Percentiles rank a stretch among this genome's conserved stretches.
Conservation (phyloP, 208 protist genomes). For the Leishmania turanica region DNA sequence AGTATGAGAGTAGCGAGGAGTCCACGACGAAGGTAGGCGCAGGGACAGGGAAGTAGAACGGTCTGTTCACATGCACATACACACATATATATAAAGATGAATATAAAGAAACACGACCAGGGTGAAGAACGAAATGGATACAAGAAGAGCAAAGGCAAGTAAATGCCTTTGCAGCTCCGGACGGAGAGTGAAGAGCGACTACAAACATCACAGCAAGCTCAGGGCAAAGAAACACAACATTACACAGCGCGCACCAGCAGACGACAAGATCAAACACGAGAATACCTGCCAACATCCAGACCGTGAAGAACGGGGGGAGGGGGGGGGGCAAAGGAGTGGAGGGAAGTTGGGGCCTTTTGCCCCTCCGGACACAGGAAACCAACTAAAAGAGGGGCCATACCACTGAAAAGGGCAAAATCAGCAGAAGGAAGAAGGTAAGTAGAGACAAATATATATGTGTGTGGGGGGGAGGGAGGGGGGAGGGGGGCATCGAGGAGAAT, state of each 20-base stretch:
- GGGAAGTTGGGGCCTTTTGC: not conserved
- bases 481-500: not conserved
- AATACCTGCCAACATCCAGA: not conserved
- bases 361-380: not conserved
- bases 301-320: not conserved
- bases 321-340: not conserved
- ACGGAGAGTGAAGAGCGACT: not conserved
- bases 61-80: not conserved
- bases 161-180: not conserved
- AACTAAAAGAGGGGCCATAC: not conserved
- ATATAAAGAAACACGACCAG: not conserved
- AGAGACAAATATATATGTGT: not conserved
- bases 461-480: no score
- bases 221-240: not conserved
- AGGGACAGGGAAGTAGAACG: not conserved
- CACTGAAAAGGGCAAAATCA: not conserved
- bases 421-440: not conserved
- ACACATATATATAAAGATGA: not conserved
- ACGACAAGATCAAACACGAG: not conserved
- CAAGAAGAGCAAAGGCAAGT: not conserved
- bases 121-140: not conserved
- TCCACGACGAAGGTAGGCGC: not conserved
- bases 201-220: not conserved
- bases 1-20: not conserved
- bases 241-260: not conserved